A percentile compares a stretch with the other conserved stretches of the same genome.
Conservation (phyloP, 331 rosid genomes). For the Saraca asoca region DNA sequence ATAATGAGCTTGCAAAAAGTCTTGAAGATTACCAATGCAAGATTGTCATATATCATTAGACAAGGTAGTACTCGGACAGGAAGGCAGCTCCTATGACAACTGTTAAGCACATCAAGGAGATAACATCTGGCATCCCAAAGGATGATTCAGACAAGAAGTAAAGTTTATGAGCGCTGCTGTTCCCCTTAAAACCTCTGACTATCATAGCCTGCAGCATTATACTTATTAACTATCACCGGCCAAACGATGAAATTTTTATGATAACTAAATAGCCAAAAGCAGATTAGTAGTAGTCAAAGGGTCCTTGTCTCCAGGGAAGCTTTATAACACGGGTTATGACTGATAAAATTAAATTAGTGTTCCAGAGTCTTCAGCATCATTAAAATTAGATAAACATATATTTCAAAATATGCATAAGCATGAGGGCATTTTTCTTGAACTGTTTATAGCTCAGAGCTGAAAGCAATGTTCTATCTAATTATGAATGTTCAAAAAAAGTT, state of each 20-base stretch:
- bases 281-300: conserved; percentile 3
- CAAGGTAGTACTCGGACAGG: conserved; percentile 64
- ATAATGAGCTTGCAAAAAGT: conserved; percentile 5
- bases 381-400: conserved; percentile 1
- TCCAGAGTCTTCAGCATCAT: neutral
- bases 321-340: neutral
- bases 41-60: conserved; percentile 36
- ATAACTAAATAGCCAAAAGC: conserved; percentile 17
- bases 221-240: conserved; percentile 29
- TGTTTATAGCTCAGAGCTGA: conserved; percentile 18
- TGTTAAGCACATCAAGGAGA: conserved; percentile 61
- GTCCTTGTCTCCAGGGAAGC: neutral
- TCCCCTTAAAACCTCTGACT: conserved; percentile 92
- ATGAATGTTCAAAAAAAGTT: neutral
- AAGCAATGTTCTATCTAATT: conserved; percentile 3
- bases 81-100: conserved; percentile 64
- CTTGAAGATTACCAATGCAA: conserved; percentile 22
- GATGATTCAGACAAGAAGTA: conserved; percentile 77
- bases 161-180: conserved; percentile 65
- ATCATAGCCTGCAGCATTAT: conserved; percentile 80
- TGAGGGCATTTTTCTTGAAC: neutral
- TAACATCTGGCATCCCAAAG: conserved; percentile 57
- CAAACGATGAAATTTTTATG: neutral
- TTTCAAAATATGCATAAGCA: conserved; percentile 28
- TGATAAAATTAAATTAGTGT: neutral